These are phyloP conservation scores for Arthrobotrys megalospora DNA, from an alignment of 2,329 filamentous ascomycete species.

Conservation along the genomic window DNA sequence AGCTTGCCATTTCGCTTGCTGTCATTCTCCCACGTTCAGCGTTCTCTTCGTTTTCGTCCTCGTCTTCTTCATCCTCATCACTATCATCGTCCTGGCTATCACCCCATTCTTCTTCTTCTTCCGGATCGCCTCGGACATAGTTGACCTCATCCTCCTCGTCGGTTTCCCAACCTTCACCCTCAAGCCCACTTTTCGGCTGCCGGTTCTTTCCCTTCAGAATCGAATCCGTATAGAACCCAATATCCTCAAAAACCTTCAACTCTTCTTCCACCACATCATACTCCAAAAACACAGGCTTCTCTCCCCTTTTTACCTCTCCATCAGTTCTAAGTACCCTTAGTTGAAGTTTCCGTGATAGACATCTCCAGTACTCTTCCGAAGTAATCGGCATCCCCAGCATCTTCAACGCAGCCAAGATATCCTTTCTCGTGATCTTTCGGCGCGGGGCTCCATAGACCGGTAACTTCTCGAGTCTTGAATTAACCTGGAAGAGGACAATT, in stretches of 20 bases:
- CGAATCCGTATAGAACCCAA: conserved; percentile 15
- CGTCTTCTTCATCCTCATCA: conserved; percentile 3
- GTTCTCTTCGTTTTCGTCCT: conserved; percentile 2
- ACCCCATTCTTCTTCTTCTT: conserved; percentile 1
- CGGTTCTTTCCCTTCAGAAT: background rate
- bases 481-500: conserved; percentile 39
- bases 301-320: conserved; percentile 5
- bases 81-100: conserved; percentile 17
- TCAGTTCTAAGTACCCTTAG: conserved; percentile 29
- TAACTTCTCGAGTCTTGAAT: conserved; percentile 31
- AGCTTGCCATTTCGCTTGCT: conserved; percentile 36
- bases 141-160: conserved; percentile 47
- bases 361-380: conserved; percentile 59
- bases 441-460: background rate
- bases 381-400: conserved; percentile 55
- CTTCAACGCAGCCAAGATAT: conserved; percentile 43
- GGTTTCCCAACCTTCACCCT: conserved; percentile 39
- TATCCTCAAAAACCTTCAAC: conserved; percentile 51
- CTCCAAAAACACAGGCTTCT: conserved; percentile 27
- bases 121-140: background rate
- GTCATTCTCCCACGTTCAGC: background rate
- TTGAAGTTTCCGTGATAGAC: conserved; percentile 31
- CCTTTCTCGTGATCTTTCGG: conserved; percentile 22
- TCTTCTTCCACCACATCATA: conserved; percentile 49
- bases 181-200: background rate